These are phyloP conservation scores for Aspergillus fischeri DNA, from an alignment of 2,329 filamentous ascomycete genomes.

Conservation along the genomic window DNA sequence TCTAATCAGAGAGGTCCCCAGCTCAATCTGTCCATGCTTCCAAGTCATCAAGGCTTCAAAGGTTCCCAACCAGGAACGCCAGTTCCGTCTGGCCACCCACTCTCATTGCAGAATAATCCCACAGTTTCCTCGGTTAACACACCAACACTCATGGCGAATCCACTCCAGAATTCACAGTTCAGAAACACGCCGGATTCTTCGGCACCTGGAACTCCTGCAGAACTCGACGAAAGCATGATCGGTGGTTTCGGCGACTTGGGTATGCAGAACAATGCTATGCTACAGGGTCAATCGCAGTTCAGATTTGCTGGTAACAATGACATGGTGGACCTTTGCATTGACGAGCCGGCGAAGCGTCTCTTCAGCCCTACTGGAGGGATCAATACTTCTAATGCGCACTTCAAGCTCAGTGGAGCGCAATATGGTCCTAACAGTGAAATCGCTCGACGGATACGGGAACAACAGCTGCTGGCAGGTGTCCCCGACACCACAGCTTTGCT, in stretches of 20 bases:
- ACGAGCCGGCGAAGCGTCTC: conserved; percentile 89
- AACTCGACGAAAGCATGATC: conserved; percentile 71
- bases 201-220: conserved; percentile 64
- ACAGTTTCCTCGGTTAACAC: conserved; percentile 97
- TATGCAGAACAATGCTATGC: conserved; percentile 47
- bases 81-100: conserved; percentile 61
- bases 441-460: conserved; percentile 60
- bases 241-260: conserved; percentile 60
- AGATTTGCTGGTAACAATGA: conserved; percentile 46
- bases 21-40: conserved; percentile 75
- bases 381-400: conserved; percentile 63
- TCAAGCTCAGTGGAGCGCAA: conserved; percentile 71
- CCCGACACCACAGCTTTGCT: conserved; percentile 44
- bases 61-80: conserved; percentile 85
- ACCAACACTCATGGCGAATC: conserved; percentile 78
- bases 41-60: conserved; percentile 71
- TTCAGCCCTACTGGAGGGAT: conserved; percentile 79
- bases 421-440: conserved; percentile 74
- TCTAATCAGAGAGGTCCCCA: conserved; percentile 58
- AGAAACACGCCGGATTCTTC: conserved; percentile 61
- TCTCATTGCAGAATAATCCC: conserved; percentile 84
- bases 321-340: conserved; percentile 66
- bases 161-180: conserved; percentile 56
- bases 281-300: conserved; percentile 40
- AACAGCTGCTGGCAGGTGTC: conserved; percentile 58